phyloP scores from a whole-genome alignment of 768 basidiomycete genomes.

The Mycena metata region DNA sequence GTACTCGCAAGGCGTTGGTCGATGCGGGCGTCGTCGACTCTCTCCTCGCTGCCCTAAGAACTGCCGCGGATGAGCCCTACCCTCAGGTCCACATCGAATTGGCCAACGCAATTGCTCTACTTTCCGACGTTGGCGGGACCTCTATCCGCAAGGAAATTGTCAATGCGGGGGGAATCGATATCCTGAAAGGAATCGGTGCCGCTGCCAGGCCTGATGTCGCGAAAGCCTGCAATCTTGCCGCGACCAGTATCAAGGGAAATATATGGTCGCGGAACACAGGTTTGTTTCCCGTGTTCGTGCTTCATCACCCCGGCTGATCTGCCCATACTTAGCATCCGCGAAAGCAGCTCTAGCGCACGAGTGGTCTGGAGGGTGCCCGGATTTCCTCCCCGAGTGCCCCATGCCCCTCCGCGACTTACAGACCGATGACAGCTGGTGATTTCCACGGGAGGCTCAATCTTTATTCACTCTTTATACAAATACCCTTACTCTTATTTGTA shows the following conservation, averaged over 20 bases:
- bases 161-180: conserved; percentile 45
- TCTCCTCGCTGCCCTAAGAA: conserved; percentile 44
- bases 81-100: conserved; percentile 45
- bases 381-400: conserved; percentile 28
- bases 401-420: conserved; percentile 14
- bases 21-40: conserved; percentile 47
- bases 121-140: conserved; percentile 44
- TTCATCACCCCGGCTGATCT: neutral
- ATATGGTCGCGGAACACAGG: conserved; percentile 45
- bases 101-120: conserved; percentile 43
- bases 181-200: conserved; percentile 39
- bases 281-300: conserved; percentile 12
- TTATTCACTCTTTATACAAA: conserved; percentile 10
- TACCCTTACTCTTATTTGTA: conserved; percentile 6
- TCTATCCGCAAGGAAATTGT: conserved; percentile 46
- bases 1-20: conserved; percentile 43
- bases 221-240: conserved; percentile 44
- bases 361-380: conserved; percentile 31
- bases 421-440: conserved; percentile 15
- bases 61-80: conserved; percentile 41
- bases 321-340: conserved; percentile 17
- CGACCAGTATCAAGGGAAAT: conserved; percentile 44
- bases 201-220: conserved; percentile 38
- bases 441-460: neutral
- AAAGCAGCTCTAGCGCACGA: conserved; percentile 38